Conservation (phyloP, 2,329 filamentous ascomycete genomes). For the Verticillium nubilum region DNA sequence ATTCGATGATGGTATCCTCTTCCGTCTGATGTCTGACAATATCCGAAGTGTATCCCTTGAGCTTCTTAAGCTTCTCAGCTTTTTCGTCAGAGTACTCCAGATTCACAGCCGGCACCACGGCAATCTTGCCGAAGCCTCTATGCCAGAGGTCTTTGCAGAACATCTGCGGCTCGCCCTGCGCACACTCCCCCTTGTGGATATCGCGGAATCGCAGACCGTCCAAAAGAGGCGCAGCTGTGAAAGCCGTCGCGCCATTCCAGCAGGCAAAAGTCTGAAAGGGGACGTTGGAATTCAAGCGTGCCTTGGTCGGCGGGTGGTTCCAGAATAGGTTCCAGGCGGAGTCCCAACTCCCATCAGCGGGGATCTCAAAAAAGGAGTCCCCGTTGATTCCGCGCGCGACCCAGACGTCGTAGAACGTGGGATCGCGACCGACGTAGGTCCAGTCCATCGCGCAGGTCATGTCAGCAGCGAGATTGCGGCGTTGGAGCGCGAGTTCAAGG, state of each 20-base stretch:
- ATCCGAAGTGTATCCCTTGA: conserved; percentile 39
- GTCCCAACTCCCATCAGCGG: conserved; percentile 42
- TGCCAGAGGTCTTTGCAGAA: conserved; percentile 55
- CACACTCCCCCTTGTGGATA: conserved; percentile 36
- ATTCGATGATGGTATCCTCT: conserved; percentile 30
- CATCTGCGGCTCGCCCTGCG: conserved; percentile 47
- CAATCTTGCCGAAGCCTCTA: conserved; percentile 43
- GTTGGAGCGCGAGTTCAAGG: conserved; percentile 36
- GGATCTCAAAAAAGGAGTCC: conserved; percentile 50
- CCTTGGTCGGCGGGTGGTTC: conserved; percentile 32
- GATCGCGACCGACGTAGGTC: conserved; percentile 35
- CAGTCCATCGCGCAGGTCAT: conserved; percentile 59
- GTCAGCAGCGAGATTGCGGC: conserved; percentile 41
- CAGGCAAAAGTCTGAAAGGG: conserved; percentile 57
- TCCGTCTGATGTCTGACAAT: conserved; percentile 11
- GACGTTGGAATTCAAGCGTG: conserved; percentile 24
- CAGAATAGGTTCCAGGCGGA: conserved; percentile 46
- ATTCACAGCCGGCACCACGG: conserved; percentile 50
- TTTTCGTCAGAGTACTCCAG: conserved; percentile 46
- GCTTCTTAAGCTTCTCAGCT: conserved; percentile 37
- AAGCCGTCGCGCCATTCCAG: conserved; percentile 52
- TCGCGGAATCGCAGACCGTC: conserved; percentile 36
- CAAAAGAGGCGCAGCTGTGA: conserved; percentile 42
- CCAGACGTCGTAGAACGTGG: conserved; percentile 52
- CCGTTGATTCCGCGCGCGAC: conserved; percentile 45